phyloP scores from a whole-genome alignment of 2,329 filamentous ascomycete species.

The Emericellopsis cladophorae region DNA sequence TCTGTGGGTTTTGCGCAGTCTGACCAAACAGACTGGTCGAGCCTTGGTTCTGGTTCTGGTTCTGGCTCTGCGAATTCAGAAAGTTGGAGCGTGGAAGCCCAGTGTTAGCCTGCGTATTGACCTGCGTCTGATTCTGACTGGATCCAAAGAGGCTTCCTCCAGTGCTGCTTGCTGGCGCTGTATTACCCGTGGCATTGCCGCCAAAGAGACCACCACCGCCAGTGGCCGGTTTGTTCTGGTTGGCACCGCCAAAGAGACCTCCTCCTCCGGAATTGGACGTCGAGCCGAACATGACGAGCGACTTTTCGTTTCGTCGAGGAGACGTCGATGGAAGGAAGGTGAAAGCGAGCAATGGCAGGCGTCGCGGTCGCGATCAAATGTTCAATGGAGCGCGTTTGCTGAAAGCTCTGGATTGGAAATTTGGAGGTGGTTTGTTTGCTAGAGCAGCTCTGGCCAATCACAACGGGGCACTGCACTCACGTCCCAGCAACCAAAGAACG shows the following conservation, averaged over 20 bases:
- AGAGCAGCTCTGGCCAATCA: constrained; percentile 1
- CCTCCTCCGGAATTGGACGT: constrained; percentile 2
- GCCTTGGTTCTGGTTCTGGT: constrained; percentile 5
- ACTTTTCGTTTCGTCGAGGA: no score
- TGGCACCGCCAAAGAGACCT: constrained; percentile 6
- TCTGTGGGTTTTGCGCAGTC: constrained; percentile 9
- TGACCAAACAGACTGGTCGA: constrained; percentile 10
- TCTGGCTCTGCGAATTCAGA: not conserved
- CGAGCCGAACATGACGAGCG: no score
- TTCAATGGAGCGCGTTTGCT: constrained; percentile 2
- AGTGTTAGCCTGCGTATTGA: constrained; percentile 1
- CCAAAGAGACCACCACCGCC: constrained; percentile 7
- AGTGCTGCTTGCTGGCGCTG: not conserved
- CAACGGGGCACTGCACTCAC: not conserved
- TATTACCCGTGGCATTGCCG: constrained; percentile 1
- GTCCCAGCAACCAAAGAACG: not conserved
- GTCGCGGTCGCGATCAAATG: not conserved
- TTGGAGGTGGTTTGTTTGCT: not conserved
- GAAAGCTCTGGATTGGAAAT: not conserved
- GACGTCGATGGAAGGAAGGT: no score
- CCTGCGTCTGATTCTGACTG: constrained; percentile 4
- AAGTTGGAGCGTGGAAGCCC: no score
- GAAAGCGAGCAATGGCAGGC: no score
- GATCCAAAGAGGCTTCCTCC: constrained; percentile 6
- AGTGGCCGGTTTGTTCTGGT: constrained; percentile 3